Percentiles rank a stretch among this genome's conserved stretches.
These are phyloP conservation scores for Aureobasidium subglaciale DNA, from an alignment of 2,329 filamentous ascomycete genomes.

Conservation along the genomic window DNA sequence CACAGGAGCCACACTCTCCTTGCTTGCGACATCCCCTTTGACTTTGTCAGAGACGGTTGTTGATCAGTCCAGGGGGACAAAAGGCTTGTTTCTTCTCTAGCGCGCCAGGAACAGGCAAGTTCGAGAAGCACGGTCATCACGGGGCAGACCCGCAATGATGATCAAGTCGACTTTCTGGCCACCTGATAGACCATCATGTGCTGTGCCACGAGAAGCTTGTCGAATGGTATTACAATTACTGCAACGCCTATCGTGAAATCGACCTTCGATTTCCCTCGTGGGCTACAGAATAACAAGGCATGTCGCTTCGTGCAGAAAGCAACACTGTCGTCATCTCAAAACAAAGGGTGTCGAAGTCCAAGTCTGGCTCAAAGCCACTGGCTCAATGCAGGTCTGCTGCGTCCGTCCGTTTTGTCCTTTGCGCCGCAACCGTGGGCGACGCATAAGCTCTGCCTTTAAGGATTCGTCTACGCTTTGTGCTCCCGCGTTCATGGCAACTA, in stretches of 20 bases:
- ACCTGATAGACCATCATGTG: constrained; percentile 9
- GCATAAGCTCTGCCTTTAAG: constrained; percentile 1
- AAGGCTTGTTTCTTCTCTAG: constrained; percentile 11
- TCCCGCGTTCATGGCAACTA: neutral
- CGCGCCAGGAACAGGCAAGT: constrained; percentile 14
- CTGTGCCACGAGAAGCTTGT: constrained; percentile 1
- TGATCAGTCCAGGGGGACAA: constrained; percentile 4
- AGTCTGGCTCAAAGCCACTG: constrained; percentile 5
- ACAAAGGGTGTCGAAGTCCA: neutral
- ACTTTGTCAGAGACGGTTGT: neutral
- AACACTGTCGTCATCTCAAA: neutral
- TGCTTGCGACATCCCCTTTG: constrained; percentile 2
- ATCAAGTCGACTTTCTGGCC: constrained; percentile 9
- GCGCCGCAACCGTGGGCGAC: neutral
- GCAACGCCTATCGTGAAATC: constrained; percentile 4
- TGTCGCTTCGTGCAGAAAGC: neutral
- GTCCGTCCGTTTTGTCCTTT: constrained; percentile 5
- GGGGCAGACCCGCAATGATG: neutral
- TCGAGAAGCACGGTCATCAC: neutral
- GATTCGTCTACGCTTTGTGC: no score
- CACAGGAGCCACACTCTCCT: constrained; percentile 1
- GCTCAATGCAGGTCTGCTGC: constrained; percentile 8
- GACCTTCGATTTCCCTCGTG: neutral
- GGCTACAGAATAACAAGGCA: neutral
- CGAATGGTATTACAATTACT: constrained; percentile 2